Percentiles rank a stretch among this genome's conserved stretches.
Evolutionary conservation across 495 filamentous ascomycete species (phyloP).

Genomic region (Xylaria flabelliformis): DNA sequence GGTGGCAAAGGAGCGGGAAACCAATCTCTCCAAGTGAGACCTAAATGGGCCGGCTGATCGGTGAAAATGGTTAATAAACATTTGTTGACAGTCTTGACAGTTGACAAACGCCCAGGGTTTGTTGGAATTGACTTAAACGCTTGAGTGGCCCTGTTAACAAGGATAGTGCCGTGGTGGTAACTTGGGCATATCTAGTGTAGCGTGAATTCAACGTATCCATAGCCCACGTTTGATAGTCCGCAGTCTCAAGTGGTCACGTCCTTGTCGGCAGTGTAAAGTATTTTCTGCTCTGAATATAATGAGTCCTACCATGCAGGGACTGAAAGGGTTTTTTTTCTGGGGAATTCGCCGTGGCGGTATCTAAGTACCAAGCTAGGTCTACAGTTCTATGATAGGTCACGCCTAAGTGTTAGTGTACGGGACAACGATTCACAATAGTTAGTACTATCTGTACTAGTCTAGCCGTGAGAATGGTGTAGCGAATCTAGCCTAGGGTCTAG

Average conservation of each 20-base stretch:
- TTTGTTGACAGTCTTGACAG: conserved; percentile 11
- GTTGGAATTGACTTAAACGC: neutral
- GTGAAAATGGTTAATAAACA: neutral
- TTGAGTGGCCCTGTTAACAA: neutral
- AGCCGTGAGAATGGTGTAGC: neutral
- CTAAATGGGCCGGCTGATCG: neutral
- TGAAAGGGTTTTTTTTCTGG: neutral
- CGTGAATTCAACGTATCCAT: neutral
- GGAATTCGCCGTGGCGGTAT: neutral
- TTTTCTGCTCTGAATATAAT: neutral
- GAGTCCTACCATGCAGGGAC: neutral
- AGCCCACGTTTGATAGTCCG: neutral
- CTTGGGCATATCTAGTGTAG: conserved; percentile 12
- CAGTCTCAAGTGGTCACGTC: conserved; percentile 9
- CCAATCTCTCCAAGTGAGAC: neutral
- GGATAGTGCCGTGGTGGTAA: conserved; percentile 18
- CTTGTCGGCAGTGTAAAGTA: conserved; percentile 1
- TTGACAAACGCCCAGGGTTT: neutral
- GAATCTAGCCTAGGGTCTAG: conserved; percentile 18
- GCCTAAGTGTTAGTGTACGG: neutral
- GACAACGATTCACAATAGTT: neutral
- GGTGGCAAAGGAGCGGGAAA: neutral
- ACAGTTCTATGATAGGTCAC: neutral
- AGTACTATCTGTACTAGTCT: neutral
- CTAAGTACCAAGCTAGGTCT: neutral